Conservation (phyloP, 2,329 filamentous ascomycete genomes). For the Dothistroma septosporum region DNA sequence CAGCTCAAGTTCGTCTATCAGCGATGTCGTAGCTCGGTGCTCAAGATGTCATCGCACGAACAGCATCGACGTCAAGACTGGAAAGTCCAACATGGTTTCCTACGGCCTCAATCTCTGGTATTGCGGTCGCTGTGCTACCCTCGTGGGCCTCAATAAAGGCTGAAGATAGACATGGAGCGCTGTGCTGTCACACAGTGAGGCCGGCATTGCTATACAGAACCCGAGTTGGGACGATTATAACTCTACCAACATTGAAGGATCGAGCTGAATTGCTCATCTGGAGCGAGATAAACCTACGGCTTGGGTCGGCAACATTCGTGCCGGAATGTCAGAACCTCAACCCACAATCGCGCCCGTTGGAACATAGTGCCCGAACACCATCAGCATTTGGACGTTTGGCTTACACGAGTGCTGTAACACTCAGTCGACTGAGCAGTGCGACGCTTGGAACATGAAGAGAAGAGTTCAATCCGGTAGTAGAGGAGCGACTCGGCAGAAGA, state of each 20-base stretch:
- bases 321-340: too few relatives aligned
- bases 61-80: slow-evolving; percentile 33
- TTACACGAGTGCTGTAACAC: too few relatives aligned
- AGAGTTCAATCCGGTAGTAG: neutral
- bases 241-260: too few relatives aligned
- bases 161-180: slow-evolving; percentile 18
- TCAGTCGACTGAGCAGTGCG: too few relatives aligned
- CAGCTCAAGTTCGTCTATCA: slow-evolving; percentile 21
- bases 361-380: too few relatives aligned
- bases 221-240: too few relatives aligned
- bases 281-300: too few relatives aligned
- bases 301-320: too few relatives aligned
- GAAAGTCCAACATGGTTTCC: slow-evolving; percentile 36
- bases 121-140: slow-evolving; percentile 35
- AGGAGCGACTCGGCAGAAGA: neutral
- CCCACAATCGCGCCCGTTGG: too few relatives aligned
- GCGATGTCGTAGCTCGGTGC: slow-evolving; percentile 31
- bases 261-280: too few relatives aligned
- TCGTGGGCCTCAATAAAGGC: slow-evolving; percentile 34
- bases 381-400: too few relatives aligned
- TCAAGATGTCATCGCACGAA: slow-evolving; percentile 36
- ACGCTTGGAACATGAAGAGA: too few relatives aligned
- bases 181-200: neutral
- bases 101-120: slow-evolving; percentile 39
- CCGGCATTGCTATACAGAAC: neutral